A percentile compares a stretch with the other conserved stretches of the same genome.
These are phyloP conservation scores for Aspergillus steynii DNA, from an alignment of 495 filamentous ascomycete species.

Conservation along the genomic window DNA sequence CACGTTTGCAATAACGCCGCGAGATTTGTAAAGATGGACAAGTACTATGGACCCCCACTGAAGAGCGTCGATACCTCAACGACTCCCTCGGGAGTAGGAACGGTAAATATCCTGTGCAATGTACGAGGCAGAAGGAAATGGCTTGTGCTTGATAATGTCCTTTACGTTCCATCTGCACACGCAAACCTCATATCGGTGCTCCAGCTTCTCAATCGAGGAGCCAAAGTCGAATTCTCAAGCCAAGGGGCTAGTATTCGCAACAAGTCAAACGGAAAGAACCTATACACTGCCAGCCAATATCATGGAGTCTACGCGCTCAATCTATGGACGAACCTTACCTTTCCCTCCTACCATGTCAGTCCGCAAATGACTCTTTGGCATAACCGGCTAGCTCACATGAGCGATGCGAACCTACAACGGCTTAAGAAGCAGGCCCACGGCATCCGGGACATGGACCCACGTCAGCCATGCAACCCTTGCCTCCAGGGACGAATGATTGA, in stretches of 20 bases:
- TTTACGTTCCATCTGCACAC: background rate
- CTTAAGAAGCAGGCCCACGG: constrained; percentile 1
- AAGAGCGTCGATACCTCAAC: constrained; percentile 1
- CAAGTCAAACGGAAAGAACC: constrained; percentile 1
- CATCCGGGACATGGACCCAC: background rate
- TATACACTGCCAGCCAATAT: constrained; percentile 1
- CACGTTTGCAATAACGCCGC: background rate
- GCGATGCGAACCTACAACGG: background rate
- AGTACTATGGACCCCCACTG: background rate
- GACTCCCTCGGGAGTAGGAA: background rate
- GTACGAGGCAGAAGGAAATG: constrained; percentile 2
- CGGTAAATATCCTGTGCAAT: constrained; percentile 1
- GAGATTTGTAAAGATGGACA: background rate
- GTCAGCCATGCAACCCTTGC: background rate
- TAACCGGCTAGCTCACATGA: constrained; percentile 1
- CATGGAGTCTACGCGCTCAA: constrained; percentile 1
- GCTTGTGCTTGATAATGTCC: background rate
- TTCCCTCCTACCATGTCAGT: constrained; percentile 1
- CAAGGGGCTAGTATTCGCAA: constrained; percentile 1
- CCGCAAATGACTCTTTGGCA: constrained; percentile 1
- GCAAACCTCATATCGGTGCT: constrained; percentile 3
- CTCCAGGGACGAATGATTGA: constrained; percentile 2
- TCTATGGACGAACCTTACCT: background rate
- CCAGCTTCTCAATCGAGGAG: constrained; percentile 1
- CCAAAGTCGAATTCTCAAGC: background rate